These are phyloP conservation scores for Deinandra increscens DNA, from an alignment of 129 eudicot species.

Conservation along the genomic window DNA sequence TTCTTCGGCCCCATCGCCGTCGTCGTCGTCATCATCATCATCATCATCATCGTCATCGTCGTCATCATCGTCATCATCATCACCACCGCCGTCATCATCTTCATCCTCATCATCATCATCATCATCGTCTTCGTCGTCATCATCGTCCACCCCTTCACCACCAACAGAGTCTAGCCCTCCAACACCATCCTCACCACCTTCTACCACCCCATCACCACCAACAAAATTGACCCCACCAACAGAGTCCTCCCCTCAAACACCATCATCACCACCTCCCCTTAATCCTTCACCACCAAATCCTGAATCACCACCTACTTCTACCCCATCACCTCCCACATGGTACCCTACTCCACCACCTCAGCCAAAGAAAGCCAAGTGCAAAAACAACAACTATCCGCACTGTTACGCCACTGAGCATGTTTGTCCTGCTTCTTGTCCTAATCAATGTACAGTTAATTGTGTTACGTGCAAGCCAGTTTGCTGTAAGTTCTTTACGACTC, in stretches of 20 bases:
- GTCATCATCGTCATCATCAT: too few relatives aligned
- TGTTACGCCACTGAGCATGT: constrained; percentile 51
- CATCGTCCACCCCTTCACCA: constrained; percentile 7
- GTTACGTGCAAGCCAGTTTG: constrained; percentile 77
- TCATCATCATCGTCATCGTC: too few relatives aligned
- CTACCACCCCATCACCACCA: too few relatives aligned
- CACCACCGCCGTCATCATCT: too few relatives aligned
- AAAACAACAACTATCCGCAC: constrained; percentile 45
- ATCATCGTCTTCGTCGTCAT: too few relatives aligned
- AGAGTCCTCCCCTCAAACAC: neutral
- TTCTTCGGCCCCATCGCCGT: too few relatives aligned
- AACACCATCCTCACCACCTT: neutral
- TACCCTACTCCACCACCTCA: constrained; percentile 28
- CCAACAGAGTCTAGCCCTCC: neutral
- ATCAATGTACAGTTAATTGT: constrained; percentile 64
- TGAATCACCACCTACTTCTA: constrained; percentile 4
- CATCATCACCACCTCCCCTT: neutral
- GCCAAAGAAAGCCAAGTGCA: constrained; percentile 53
- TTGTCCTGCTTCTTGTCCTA: constrained; percentile 61
- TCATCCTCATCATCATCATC: too few relatives aligned
- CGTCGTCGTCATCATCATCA: too few relatives aligned
- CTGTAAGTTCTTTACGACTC: constrained; percentile 47
- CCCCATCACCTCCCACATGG: constrained; percentile 18
- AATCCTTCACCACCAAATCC: neutral
- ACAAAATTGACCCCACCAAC: too few relatives aligned